These are phyloP conservation scores for Aureobasidium sp. DNA, from an alignment of 2,329 filamentous ascomycete genomes.

Conservation along the genomic window DNA sequence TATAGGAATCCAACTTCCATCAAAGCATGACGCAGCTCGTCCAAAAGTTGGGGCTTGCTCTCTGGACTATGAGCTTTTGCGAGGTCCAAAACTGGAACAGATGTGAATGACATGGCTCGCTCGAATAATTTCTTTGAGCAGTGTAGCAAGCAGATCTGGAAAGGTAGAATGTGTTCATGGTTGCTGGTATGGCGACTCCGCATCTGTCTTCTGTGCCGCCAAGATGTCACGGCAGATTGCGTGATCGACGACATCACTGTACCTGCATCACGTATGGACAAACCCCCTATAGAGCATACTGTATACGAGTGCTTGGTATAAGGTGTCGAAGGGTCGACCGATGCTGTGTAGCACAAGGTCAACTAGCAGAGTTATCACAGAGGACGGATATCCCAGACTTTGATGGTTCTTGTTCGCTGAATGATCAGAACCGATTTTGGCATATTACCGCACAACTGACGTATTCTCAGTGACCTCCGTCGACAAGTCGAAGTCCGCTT, in stretches of 20 bases:
- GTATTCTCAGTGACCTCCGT: background rate
- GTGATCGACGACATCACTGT: background rate
- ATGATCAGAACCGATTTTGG: background rate
- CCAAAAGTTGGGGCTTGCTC: slow-evolving; percentile 66
- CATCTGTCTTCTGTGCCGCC: background rate
- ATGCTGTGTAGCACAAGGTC: too few species aligned
- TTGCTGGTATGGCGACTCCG: background rate
- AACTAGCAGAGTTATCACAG: too few species aligned
- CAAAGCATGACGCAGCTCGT: slow-evolving; percentile 64
- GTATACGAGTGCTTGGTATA: background rate
- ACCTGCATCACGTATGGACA: background rate
- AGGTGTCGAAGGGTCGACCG: too few species aligned
- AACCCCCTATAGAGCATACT: too few species aligned
- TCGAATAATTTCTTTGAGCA: background rate
- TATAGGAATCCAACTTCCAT: slow-evolving; percentile 87
- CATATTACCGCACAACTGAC: background rate
- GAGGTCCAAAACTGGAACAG: slow-evolving; percentile 72
- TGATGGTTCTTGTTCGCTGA: background rate
- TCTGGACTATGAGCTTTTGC: slow-evolving; percentile 54
- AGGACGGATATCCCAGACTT: too few species aligned
- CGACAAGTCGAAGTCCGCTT: background rate
- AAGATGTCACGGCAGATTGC: slow-evolving; percentile 7
- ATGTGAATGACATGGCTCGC: slow-evolving; percentile 48
- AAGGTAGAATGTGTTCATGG: background rate
- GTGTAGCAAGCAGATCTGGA: background rate